Evolutionary conservation across 2,329 filamentous ascomycete genomes (phyloP), one percentile per base, ranked within the genome.

Genomic region (Aspergillus sp.): DNA sequence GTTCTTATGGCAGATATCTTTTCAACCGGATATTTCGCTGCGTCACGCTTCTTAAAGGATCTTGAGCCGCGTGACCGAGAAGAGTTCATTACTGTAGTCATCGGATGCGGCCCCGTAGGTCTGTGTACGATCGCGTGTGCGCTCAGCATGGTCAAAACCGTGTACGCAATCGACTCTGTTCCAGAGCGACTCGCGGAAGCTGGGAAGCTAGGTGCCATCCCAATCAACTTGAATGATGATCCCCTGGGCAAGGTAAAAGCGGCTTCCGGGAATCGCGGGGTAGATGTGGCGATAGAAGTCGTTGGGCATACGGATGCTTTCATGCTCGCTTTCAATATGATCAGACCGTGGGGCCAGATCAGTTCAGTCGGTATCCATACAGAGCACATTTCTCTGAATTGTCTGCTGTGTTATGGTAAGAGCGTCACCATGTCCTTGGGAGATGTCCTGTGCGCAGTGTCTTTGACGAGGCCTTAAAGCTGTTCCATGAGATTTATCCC

Each of bases 1-100:
- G 80, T 91, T 7, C 75, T 93, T 15, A 93, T 93, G 88, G 86
- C 86, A 13, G 88, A 93, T 62, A 91, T 94, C 57, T 93, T 90
- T 65, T 88, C 88, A 1, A 86, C 83, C 0, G 65, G 89, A 3
- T 93, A 81, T 68, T 93, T 88, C 35, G 35, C 35, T 58, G 87
- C 86, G 4, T 85, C 85, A 4, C 76, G 78, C 47, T 81, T 7
- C 83, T 90, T 30, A n/a, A 63, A 77, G 77, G 45, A 66, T 82
- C 60, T 72, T 84, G 33, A 69, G 65, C 13, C 53, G 7, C 35
- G 35, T 6, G 35, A 38, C 17, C 35, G 35, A 60, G 22, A 74
- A 78, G 48, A 73, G 80, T 42, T 76, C 12, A 30, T 37, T 5
- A 81, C 86, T 0, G 85, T 90, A 2, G 73, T 91, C n/a, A 78